These are phyloP conservation scores for Pseudocercospora eumusae DNA, from an alignment of 2,329 filamentous ascomycete species.

Conservation along the genomic window DNA sequence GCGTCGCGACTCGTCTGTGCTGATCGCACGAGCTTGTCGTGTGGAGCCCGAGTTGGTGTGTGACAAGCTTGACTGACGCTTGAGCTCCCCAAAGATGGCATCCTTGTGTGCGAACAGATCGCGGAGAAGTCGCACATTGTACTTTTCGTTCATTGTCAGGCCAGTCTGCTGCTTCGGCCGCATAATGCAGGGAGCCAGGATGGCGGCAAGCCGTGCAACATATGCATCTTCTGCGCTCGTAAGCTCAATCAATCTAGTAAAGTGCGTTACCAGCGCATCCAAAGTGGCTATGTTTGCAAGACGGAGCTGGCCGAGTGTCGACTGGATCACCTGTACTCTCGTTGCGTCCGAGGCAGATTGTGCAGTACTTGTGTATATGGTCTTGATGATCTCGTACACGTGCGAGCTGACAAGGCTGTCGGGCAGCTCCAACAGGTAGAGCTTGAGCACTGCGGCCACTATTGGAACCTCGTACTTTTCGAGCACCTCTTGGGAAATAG, in stretches of 20 bases:
- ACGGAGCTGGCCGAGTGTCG: constrained; percentile 89
- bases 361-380: constrained; percentile 83
- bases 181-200: constrained; percentile 81
- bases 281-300: constrained; percentile 98
- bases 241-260: constrained; percentile 92
- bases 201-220: constrained; percentile 69
- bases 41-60: constrained; percentile 63
- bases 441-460: constrained; percentile 85
- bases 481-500: constrained; percentile 72
- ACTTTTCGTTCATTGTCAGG: constrained; percentile 92
- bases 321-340: constrained; percentile 87
- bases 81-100: constrained; percentile 91
- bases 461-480: constrained; percentile 91
- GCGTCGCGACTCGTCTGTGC: constrained; percentile 92
- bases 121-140: constrained; percentile 83
- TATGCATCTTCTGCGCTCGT: constrained; percentile 94
- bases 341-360: constrained; percentile 74
- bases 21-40: constrained; percentile 73
- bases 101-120: constrained; percentile 95
- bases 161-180: constrained; percentile 84
- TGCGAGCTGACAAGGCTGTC: constrained; percentile 98
- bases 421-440: constrained; percentile 92
- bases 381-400: constrained; percentile 98
- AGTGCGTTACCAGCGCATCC: constrained; percentile 96
- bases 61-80: constrained; percentile 76